phyloP scores from a whole-genome alignment of 2,329 filamentous ascomycete species.

The Aspergillus hiratsukae region DNA sequence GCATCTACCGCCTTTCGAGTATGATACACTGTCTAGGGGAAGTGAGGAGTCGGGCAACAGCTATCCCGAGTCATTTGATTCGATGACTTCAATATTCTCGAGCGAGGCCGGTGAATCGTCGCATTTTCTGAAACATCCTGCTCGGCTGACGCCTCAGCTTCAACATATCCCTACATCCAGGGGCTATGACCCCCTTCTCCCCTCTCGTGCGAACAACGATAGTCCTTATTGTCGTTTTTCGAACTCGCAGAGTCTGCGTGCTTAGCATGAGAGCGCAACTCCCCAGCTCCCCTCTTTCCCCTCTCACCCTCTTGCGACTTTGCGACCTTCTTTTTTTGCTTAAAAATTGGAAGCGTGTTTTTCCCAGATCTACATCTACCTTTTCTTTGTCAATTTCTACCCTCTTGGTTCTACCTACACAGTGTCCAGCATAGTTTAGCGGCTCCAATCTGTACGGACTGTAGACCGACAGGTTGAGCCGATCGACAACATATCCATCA shows the following conservation, averaged over 20 bases:
- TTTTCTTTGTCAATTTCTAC: slow-evolving; percentile 1
- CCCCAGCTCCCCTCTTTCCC: slow-evolving; percentile 15
- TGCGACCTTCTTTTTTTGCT: too few species aligned
- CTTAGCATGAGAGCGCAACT: slow-evolving; percentile 15
- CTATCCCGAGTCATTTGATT: slow-evolving; percentile 28
- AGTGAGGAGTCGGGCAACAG: slow-evolving; percentile 20
- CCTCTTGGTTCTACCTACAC: not conserved
- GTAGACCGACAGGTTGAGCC: not conserved
- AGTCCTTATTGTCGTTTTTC: slow-evolving; percentile 30
- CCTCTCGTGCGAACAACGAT: slow-evolving; percentile 19
- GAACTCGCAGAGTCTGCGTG: slow-evolving; percentile 33
- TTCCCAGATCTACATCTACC: not conserved
- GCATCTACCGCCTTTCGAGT: slow-evolving; percentile 25
- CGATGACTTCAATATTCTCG: slow-evolving; percentile 27
- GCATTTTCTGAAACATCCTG: slow-evolving; percentile 24
- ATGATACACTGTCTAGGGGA: slow-evolving; percentile 19
- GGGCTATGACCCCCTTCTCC: slow-evolving; percentile 30
- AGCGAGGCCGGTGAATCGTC: slow-evolving; percentile 23
- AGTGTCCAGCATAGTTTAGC: not conserved
- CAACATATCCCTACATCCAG: slow-evolving; percentile 22
- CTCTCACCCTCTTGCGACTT: slow-evolving; percentile 15
- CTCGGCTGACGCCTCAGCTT: slow-evolving; percentile 18
- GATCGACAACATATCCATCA: slow-evolving; percentile 11
- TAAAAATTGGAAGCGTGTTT: slow-evolving; percentile 1
- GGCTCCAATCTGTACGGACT: not conserved